Evolutionary conservation across 2,329 filamentous ascomycete species (phyloP).

Genomic region (Cladobotryum mycophilum): DNA sequence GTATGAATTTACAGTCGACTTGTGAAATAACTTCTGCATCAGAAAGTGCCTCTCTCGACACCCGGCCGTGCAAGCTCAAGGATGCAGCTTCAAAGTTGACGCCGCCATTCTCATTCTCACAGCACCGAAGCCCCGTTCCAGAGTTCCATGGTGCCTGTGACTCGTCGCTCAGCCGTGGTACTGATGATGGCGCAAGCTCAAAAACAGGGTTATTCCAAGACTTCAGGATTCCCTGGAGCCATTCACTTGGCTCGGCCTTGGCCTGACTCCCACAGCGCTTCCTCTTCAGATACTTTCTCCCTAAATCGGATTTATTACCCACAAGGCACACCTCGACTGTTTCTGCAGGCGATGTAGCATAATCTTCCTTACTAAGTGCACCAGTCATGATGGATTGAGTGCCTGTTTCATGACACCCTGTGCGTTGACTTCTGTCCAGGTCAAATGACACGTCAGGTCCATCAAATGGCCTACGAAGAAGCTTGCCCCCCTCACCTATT

Average conservation of each 20-base stretch:
- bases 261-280: background rate
- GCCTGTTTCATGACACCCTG: background rate
- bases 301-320: too few relatives aligned
- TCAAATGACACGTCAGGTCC: conserved; percentile 4
- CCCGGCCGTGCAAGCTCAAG: conserved; percentile 30
- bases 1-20: conserved; percentile 84
- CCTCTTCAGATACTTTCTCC: background rate
- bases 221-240: conserved; percentile 55
- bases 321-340: too few relatives aligned
- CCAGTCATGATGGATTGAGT: background rate
- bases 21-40: conserved; percentile 67
- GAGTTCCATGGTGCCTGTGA: background rate
- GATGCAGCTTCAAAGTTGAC: conserved; percentile 25
- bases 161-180: conserved; percentile 35
- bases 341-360: too few relatives aligned
- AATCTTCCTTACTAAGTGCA: too few relatives aligned
- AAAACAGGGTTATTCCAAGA: conserved; percentile 77
- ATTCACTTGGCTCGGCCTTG: conserved; percentile 30
- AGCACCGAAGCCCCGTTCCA: background rate
- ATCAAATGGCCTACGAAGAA: conserved; percentile 41
- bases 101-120: conserved; percentile 7
- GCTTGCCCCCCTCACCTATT: conserved; percentile 34
- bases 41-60: conserved; percentile 58
- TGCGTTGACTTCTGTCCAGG: too few relatives aligned
- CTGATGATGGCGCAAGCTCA: conserved; percentile 36